Evolutionary conservation across 1,284 basidiomycete genomes (phyloP).

Genomic region (Apiotrichum montevideense): DNA sequence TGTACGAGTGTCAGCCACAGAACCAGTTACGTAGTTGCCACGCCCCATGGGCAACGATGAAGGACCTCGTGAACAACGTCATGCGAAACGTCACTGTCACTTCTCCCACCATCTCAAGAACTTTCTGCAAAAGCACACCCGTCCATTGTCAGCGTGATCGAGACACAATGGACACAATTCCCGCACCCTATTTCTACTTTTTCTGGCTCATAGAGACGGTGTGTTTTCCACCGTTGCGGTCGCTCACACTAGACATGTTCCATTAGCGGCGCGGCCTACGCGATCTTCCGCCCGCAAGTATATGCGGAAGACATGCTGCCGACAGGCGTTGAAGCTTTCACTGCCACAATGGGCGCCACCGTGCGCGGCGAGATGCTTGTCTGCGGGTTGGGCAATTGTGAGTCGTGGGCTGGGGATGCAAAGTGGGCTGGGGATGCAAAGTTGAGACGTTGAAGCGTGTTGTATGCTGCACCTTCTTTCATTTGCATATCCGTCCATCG

Average conservation of each 20-base stretch:
- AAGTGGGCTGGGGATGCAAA: not conserved
- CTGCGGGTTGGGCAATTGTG: conserved; percentile 46
- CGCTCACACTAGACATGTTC: conserved; percentile 28
- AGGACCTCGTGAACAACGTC: too few relatives aligned
- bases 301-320: conserved; percentile 43
- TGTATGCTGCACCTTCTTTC: too few relatives aligned
- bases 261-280: conserved; percentile 40
- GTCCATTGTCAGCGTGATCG: too few relatives aligned
- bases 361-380: conserved; percentile 39
- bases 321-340: conserved; percentile 19
- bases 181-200: conserved; percentile 32
- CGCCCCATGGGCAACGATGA: too few relatives aligned
- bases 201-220: conserved; percentile 39
- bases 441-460: too few relatives aligned
- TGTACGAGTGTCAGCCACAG: too few relatives aligned
- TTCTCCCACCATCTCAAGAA: too few relatives aligned
- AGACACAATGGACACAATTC: conserved; percentile 18
- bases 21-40: too few relatives aligned
- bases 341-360: conserved; percentile 21
- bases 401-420: conserved; percentile 9
- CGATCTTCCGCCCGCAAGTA: conserved; percentile 33
- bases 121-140: too few relatives aligned
- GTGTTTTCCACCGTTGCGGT: not conserved
- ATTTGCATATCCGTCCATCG: too few relatives aligned
- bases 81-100: too few relatives aligned